Percentiles rank a stretch among this genome's conserved stretches.
Conservation (phyloP, 2,329 filamentous ascomycete species). For the Penicillium nordicum region DNA sequence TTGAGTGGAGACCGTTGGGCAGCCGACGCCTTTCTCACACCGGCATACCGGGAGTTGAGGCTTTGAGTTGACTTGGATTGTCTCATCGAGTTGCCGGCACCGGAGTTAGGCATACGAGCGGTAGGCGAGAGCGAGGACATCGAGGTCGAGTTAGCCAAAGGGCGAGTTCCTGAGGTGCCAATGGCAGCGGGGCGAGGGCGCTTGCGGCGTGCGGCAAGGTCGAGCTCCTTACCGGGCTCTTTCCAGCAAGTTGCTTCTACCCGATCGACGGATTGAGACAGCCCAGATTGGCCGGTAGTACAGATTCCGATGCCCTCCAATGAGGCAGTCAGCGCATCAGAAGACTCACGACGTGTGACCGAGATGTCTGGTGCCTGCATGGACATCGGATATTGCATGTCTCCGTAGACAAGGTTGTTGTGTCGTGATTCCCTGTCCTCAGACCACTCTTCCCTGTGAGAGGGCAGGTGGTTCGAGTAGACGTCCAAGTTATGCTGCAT, state of each 20-base stretch:
- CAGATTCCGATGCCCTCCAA: conserved; percentile 38
- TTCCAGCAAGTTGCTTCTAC: conserved; percentile 32
- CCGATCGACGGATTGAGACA: conserved; percentile 28
- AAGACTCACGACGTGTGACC: conserved; percentile 31
- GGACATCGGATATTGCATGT: conserved; percentile 30
- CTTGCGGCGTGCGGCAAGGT: conserved; percentile 47
- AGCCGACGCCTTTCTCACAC: conserved; percentile 46
- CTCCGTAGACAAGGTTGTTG: conserved; percentile 29
- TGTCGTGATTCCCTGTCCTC: conserved; percentile 21
- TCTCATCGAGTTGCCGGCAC: conserved; percentile 39
- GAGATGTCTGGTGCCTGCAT: conserved; percentile 32
- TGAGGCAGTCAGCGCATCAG: conserved; percentile 34
- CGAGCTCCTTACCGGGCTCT: conserved; percentile 41
- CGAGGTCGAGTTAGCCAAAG: conserved; percentile 38
- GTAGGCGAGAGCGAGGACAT: conserved; percentile 44
- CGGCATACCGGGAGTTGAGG: conserved; percentile 45
- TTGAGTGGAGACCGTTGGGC: conserved; percentile 48
- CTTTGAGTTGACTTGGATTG: conserved; percentile 47
- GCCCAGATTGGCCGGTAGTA: conserved; percentile 20
- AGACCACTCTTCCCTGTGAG: conserved; percentile 30
- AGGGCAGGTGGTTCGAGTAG: conserved; percentile 16
- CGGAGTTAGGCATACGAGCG: conserved; percentile 32
- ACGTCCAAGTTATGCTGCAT: conserved; percentile 14
- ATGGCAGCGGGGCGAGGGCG: conserved; percentile 47
- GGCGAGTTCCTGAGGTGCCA: conserved; percentile 40